phyloP scores from a whole-genome alignment of 257 asterid species.

The Apocynum venetum region DNA sequence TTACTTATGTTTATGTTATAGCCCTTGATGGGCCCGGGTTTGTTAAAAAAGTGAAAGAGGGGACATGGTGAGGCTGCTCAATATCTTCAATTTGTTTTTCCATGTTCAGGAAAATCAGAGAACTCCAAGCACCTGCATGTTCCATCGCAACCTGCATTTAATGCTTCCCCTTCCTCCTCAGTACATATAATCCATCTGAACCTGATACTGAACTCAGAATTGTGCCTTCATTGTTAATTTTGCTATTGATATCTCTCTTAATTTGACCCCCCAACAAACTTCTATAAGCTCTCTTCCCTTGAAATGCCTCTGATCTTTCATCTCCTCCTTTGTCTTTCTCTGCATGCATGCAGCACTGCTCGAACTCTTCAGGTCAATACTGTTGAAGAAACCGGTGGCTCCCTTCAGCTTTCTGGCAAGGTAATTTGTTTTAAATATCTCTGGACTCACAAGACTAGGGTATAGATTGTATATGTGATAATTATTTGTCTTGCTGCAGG shows the following conservation, averaged over 20 bases:
- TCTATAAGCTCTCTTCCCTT: background rate
- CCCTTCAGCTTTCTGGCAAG: constrained; percentile 26
- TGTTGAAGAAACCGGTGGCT: background rate
- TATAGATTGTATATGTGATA: background rate
- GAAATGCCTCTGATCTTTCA: constrained; percentile 34
- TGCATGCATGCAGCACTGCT: constrained; percentile 61
- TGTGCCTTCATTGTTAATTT: background rate
- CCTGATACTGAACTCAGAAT: constrained; percentile 11
- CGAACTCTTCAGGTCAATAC: constrained; percentile 29
- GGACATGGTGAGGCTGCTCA: constrained; percentile 42
- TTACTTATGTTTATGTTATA: background rate
- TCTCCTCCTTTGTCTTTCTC: constrained; percentile 31
- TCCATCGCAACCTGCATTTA: constrained; percentile 54
- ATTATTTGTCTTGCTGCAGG: constrained; percentile 24
- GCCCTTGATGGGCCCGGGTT: constrained; percentile 18
- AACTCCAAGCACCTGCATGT: constrained; percentile 58
- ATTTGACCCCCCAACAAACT: background rate
- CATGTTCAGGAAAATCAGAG: constrained; percentile 21
- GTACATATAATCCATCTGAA: constrained; percentile 1
- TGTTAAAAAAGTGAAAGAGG: constrained; percentile 17
- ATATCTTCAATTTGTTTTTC: constrained; percentile 37
- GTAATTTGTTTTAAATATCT: constrained; percentile 17
- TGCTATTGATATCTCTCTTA: background rate
- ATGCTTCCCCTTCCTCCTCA: constrained; percentile 33
- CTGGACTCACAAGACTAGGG: background rate